Percentiles rank a stretch among this genome's conserved stretches.
Evolutionary conservation across 192 early-diverging fungal genomes (phyloP).

Genomic region (Coemansia aciculifera): DNA sequence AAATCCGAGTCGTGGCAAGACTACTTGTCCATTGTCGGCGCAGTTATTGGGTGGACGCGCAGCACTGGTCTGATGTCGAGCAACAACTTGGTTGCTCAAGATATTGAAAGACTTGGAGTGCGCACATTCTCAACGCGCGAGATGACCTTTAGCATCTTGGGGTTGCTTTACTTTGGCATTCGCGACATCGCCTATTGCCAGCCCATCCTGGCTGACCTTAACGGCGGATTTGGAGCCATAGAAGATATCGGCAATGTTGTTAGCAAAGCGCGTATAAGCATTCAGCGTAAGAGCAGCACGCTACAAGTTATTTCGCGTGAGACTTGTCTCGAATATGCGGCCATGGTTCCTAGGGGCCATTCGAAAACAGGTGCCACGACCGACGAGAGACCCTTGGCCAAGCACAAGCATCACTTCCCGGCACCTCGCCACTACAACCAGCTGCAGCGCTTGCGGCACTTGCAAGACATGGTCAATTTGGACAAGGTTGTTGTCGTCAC

Average conservation of each 20-base stretch:
- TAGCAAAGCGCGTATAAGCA: background rate
- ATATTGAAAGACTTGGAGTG: conserved; percentile 83
- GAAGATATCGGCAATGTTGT: conserved; percentile 30
- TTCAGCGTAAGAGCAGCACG: background rate
- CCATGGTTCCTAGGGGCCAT: background rate
- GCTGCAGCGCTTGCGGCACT: conserved; percentile 63
- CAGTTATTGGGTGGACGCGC: conserved; percentile 96
- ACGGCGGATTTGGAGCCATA: conserved; percentile 74
- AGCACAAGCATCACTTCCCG: conserved; percentile 87
- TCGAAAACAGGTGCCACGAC: background rate
- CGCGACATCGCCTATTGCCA: conserved; percentile 72
- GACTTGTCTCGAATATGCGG: background rate
- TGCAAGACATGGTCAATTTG: conserved; percentile 79
- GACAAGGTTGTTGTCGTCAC: conserved; percentile 88
- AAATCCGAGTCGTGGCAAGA: conserved; percentile 84
- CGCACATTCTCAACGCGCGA: conserved; percentile 91
- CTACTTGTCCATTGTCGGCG: conserved; percentile 85
- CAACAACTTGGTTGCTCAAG: conserved; percentile 87
- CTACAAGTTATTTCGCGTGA: background rate
- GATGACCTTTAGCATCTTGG: conserved; percentile 92
- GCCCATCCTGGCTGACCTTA: conserved; percentile 86
- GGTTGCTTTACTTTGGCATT: conserved; percentile 78
- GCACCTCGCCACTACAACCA: conserved; percentile 63
- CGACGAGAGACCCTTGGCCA: conserved; percentile 70
- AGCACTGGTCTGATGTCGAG: conserved; percentile 92